Percentiles rank a stretch among this genome's conserved stretches.
Conservation (phyloP, 2,329 filamentous ascomycete species). For the Neopestalotiopsis sp. region DNA sequence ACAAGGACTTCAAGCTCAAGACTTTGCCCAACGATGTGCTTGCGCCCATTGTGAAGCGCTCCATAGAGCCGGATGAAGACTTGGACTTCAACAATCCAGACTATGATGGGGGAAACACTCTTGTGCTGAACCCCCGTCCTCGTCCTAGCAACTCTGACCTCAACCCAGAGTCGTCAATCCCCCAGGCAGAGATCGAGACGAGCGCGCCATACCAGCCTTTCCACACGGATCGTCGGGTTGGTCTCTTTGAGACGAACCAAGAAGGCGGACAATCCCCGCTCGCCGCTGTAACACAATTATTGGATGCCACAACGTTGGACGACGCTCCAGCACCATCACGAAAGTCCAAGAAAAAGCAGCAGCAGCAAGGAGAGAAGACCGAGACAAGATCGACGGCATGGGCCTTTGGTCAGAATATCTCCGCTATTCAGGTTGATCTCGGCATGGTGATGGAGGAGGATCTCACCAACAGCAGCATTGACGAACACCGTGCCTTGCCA, state of each 20-base stretch:
- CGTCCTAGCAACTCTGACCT: constrained; percentile 44
- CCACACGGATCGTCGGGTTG: constrained; percentile 86
- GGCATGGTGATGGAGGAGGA: constrained; percentile 59
- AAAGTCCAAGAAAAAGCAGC: constrained; percentile 39
- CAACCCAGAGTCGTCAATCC: constrained; percentile 67
- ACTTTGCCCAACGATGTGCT: constrained; percentile 64
- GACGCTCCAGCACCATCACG: constrained; percentile 41
- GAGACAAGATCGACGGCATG: constrained; percentile 43
- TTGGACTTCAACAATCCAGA: constrained; percentile 58
- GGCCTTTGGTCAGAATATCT: constrained; percentile 66
- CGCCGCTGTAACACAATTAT: constrained; percentile 43
- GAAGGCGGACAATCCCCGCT: constrained; percentile 29
- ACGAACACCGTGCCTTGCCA: constrained; percentile 64
- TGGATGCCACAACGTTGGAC: constrained; percentile 48
- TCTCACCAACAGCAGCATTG: constrained; percentile 48
- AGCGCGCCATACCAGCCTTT: constrained; percentile 96
- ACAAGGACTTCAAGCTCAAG: constrained; percentile 71
- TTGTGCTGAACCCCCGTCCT: constrained; percentile 53
- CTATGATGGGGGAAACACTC: constrained; percentile 58
- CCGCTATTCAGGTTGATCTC: constrained; percentile 56
- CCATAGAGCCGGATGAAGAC: constrained; percentile 62
- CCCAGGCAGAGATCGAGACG: constrained; percentile 88
- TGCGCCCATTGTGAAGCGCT: constrained; percentile 59
- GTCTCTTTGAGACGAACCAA: constrained; percentile 69
- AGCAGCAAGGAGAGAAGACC: constrained; percentile 22